Conservation (phyloP, 257 asterid species). For the Fraxinus excelsior region DNA sequence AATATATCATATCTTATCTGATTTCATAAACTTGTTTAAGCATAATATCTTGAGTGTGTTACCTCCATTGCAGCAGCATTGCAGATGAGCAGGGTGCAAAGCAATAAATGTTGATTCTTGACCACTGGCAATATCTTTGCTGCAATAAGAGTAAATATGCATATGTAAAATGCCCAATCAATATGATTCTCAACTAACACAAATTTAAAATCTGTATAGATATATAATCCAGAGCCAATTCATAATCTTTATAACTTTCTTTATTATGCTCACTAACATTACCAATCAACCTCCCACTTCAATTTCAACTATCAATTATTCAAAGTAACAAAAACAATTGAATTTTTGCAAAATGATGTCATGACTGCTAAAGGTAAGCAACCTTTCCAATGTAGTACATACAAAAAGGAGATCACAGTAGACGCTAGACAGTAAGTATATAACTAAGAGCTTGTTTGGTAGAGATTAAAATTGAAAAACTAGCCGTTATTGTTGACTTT, state of each 20-base stretch:
- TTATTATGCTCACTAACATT: not conserved
- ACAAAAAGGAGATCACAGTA: not conserved
- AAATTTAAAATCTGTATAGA: not conserved
- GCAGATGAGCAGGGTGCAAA: conserved; percentile 80
- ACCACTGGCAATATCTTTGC: conserved; percentile 81
- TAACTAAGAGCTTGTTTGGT: too few species aligned
- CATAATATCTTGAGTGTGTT: conserved; percentile 5
- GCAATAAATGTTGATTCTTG: conserved; percentile 75
- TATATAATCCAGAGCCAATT: not conserved
- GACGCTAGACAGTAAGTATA: not conserved
- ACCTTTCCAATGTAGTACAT: not conserved
- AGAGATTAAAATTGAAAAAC: too few species aligned
- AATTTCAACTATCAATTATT: not conserved
- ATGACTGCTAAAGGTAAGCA: not conserved
- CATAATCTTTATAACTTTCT: not conserved
- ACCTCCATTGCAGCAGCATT: conserved; percentile 98
- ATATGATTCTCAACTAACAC: not conserved
- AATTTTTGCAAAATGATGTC: not conserved
- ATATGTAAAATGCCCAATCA: conserved; percentile 3
- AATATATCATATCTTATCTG: not conserved
- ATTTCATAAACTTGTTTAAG: not conserved
- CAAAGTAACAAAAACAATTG: not conserved
- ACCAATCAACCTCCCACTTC: not conserved
- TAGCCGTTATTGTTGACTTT: too few species aligned
- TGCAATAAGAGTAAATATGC: conserved; percentile 31